Evolutionary conservation across 176 grass and related monocot species (phyloP).

Genomic region (Secale cereale): DNA sequence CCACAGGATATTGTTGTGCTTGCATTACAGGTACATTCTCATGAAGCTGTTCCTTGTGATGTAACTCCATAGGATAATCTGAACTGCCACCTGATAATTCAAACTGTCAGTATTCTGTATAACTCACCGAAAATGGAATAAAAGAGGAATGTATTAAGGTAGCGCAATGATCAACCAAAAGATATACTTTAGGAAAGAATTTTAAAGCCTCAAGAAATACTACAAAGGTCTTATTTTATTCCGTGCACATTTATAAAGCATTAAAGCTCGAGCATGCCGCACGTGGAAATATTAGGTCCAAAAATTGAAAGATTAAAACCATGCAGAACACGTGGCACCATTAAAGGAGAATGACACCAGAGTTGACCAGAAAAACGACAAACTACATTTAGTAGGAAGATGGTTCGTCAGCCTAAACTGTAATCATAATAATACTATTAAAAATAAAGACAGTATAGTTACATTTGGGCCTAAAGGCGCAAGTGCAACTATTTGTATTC

Average conservation of each 20-base stretch:
- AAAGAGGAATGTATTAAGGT: background rate
- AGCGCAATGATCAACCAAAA: conserved; percentile 3
- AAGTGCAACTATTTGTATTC: background rate
- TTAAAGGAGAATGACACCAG: background rate
- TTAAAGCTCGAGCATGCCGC: background rate
- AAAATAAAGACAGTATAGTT: background rate
- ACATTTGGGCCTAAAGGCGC: background rate
- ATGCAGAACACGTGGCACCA: conserved; percentile 1
- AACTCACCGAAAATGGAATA: background rate
- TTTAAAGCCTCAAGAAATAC: conserved; percentile 7
- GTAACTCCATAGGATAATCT: conserved; percentile 88
- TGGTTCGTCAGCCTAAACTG: background rate
- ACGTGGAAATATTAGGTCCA: conserved; percentile 18
- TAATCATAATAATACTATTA: background rate
- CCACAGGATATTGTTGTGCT: conserved; percentile 75
- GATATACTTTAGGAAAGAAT: conserved; percentile 6
- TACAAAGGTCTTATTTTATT: conserved; percentile 4
- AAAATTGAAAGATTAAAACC: background rate
- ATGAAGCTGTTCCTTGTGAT: conserved; percentile 96
- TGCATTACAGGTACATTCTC: conserved; percentile 88
- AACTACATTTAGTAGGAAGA: background rate
- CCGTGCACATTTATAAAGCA: background rate
- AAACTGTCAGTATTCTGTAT: conserved; percentile 4
- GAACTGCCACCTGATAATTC: conserved; percentile 58
- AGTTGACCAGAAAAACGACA: background rate